phyloP scores from a whole-genome alignment of 352 stramenopile genomes.

The Phytopythium cucurbitacearum region DNA sequence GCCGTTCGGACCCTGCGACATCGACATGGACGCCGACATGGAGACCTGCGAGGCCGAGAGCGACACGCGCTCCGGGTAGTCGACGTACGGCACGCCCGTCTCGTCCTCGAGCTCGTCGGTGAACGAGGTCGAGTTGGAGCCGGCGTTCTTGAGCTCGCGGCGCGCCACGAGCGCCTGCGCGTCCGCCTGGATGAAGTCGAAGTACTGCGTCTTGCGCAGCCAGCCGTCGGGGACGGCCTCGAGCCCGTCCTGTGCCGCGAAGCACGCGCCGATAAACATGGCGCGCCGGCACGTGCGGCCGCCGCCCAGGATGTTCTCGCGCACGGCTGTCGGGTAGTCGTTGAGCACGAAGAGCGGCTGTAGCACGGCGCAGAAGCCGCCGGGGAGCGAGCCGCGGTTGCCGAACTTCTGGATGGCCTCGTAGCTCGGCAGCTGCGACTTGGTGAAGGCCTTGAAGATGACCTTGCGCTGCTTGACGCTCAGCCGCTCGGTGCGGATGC shows the following conservation, averaged over 20 bases:
- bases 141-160: constrained; percentile 50
- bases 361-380: constrained; percentile 64
- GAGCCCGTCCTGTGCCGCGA: constrained; percentile 67
- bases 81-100: constrained; percentile 42
- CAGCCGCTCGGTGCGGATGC: constrained; percentile 71
- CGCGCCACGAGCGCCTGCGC: constrained; percentile 59
- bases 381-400: constrained; percentile 67
- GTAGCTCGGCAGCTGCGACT: constrained; percentile 75
- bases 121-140: constrained; percentile 16
- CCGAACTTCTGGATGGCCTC: constrained; percentile 82
- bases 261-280: constrained; percentile 83
- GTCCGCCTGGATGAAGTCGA: constrained; percentile 76
- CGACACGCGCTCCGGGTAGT: constrained; percentile 48
- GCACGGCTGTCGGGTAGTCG: constrained; percentile 73
- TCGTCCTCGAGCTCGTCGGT: constrained; percentile 44
- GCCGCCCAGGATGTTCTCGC: constrained; percentile 80
- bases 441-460: constrained; percentile 84
- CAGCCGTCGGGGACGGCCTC: constrained; percentile 64
- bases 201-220: constrained; percentile 81
- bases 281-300: constrained; percentile 69
- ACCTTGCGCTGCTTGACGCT: constrained; percentile 81
- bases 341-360: constrained; percentile 78
- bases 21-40: constrained; percentile 11
- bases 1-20: constrained; percentile 11
- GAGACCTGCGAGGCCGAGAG: constrained; percentile 37